Base-by-base conservation (phyloP, 257 asterid genomes). In the Craterostigma plantagineum region DNA sequence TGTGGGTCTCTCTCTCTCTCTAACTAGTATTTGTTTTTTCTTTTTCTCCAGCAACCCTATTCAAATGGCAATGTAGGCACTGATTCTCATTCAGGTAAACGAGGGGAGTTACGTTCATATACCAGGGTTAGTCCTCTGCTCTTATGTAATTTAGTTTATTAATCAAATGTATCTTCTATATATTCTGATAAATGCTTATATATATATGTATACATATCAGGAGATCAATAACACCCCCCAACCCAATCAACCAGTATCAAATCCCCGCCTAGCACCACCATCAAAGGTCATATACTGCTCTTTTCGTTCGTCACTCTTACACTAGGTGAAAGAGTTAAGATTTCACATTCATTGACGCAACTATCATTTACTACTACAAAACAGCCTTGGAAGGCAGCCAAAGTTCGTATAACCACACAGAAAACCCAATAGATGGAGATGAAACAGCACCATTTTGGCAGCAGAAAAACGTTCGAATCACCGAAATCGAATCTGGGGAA, bases 331-430 rank as follows among this genome's bases (percentile, higher is more conserved):
- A n/a, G n/a, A n/a, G n/a, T n/a, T n/a, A n/a, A n/a, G n/a, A n/a
- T n/a, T n/a, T n/a, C n/a, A n/a, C n/a, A n/a, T n/a, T n/a, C n/a
- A n/a, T n/a, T n/a, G n/a, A n/a, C n/a, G n/a, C n/a, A n/a, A n/a
- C n/a, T n/a, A n/a, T n/a, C n/a, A n/a, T 10, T 33, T 54, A 51
- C 47, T 56, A 43, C 55, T 17, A 7, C 47, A 61, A 35, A 65
- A 46, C 73, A 83, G 95, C 95, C 95, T 38, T 90, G 98, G 98
- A 94, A 83, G 65, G 51, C 34, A 66, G 42, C 60, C 77, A 62
- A 53, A 33, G 70, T 51, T 82, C 69, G 66, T n/a, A n/a, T n/a
- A n/a, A n/a, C n/a, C n/a, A n/a, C n/a, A n/a, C n/a, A n/a, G n/a
- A n/a, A n/a, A 64, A 53, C 71, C 77, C 55, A 59, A 60, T 48